Conservation (phyloP, 306 rosid species). For the Begonia loranthoides region DNA sequence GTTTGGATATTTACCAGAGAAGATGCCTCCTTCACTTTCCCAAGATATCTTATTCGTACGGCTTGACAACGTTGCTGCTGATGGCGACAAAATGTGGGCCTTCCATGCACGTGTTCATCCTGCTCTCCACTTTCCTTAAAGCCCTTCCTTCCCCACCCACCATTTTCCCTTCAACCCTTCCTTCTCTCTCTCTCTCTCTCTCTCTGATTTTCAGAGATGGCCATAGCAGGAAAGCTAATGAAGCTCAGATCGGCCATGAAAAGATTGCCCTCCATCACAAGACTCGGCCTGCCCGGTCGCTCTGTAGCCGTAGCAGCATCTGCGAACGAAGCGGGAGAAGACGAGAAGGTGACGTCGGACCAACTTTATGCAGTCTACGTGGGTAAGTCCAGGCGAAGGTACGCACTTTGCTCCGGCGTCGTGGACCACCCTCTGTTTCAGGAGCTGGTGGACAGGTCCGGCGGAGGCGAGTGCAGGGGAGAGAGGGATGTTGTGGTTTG, state of each 20-base stretch:
- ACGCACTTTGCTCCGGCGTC: slow-evolving; percentile 43
- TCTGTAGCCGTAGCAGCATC: slow-evolving; percentile 16
- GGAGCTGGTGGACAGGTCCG: slow-evolving; percentile 56
- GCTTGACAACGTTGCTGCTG: no score
- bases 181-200: slow-evolving; percentile 10
- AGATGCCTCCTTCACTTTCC: background rate
- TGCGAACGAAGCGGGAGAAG: background rate
- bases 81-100: slow-evolving; percentile 29
- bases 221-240: slow-evolving; percentile 53
- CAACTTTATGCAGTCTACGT: slow-evolving; percentile 53
- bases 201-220: slow-evolving; percentile 33
- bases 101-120: slow-evolving; percentile 19
- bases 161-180: slow-evolving; percentile 2
- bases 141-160: slow-evolving; percentile 13
- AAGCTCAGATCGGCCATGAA: slow-evolving; percentile 81
- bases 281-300: slow-evolving; percentile 42
- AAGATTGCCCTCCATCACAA: slow-evolving; percentile 63
- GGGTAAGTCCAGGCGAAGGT: slow-evolving; percentile 60
- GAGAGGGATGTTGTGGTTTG: slow-evolving; percentile 27
- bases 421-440: slow-evolving; percentile 64
- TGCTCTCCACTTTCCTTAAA: slow-evolving; percentile 17
- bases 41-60: slow-evolving; percentile 36
- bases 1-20: no score
- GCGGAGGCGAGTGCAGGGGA: background rate
- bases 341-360: slow-evolving; percentile 1